Evolutionary conservation across 768 basidiomycete genomes (phyloP), one percentile per base, ranked within the genome.

Genomic region (Obba rivulosa): DNA sequence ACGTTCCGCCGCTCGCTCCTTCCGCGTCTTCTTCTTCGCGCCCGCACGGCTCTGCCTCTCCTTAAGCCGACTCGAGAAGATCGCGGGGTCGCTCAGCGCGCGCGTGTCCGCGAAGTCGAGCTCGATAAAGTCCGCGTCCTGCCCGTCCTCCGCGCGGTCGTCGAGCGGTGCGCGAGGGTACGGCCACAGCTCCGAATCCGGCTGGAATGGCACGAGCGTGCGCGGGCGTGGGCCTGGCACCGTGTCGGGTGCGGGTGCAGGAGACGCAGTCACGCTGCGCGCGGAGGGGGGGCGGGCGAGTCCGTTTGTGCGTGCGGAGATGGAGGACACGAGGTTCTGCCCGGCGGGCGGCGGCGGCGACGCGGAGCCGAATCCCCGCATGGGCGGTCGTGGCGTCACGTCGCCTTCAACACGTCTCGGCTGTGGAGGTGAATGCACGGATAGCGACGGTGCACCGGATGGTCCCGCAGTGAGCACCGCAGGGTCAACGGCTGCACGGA

Each of bases 61-160:
- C 39, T 56, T 55, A 17, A 56, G 51, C 5, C 57, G 57, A 9
- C 47, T 48, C 24, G 66, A 65, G 56, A 85, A 86, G 9, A 76
- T 74, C 41, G 74, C 75, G 2, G 79, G 78, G 54, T 88, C 81
- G 59, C 84, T 86, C 57, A 89, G 62, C 18, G 83, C 80, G 49
- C 83, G 81, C 37, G 77, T 88, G 47, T 88, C 87, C 4, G 74
- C 74, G 57, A 86, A 89, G 61, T 85, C 83, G 43, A 89, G 78
- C 62, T 88, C 87, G 9, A 88, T 75, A 21, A 89, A 78, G 46
- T 85, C 85, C 3, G 71, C 72, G 4, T 77, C 77, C n/a, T 72
- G 71, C 9, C 60, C 59, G 2, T 67, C 69, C 67, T 44, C 45
- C 14, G 59, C 51, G 21, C 58, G 59, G 48, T 72, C 71, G 48